Conservation (phyloP, 495 filamentous ascomycete genomes). For the Aspergillus nanangensis region DNA sequence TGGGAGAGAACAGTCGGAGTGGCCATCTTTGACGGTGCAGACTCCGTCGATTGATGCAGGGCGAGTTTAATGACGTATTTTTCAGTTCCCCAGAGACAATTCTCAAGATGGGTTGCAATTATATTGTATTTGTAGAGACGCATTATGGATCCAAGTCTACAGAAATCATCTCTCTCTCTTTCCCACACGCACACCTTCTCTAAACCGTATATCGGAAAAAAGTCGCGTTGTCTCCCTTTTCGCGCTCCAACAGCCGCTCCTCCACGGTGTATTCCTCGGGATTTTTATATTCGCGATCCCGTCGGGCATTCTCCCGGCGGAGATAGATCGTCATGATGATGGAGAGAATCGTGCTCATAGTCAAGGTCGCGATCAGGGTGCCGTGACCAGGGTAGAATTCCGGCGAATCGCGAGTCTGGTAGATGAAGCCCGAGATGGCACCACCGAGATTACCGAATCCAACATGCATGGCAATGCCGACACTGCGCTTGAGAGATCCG, state of each 20-base stretch:
- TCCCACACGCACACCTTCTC: background rate
- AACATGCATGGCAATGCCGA: constrained; percentile 11
- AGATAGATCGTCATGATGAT: constrained; percentile 11
- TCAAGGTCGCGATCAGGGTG: constrained; percentile 8
- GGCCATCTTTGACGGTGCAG: constrained; percentile 2
- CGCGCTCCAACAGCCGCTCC: constrained; percentile 6
- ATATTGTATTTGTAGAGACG: too few species aligned
- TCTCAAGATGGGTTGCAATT: too few species aligned
- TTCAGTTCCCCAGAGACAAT: too few species aligned
- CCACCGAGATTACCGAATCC: constrained; percentile 10
- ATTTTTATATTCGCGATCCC: constrained; percentile 8
- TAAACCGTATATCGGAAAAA: constrained; percentile 13
- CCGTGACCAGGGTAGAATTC: constrained; percentile 6
- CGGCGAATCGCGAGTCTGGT: constrained; percentile 4
- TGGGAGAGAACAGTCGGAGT: constrained; percentile 7
- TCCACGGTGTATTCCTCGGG: constrained; percentile 8
- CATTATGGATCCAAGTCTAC: too few species aligned
- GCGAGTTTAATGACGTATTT: too few species aligned
- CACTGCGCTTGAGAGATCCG: constrained; percentile 7
- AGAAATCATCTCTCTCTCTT: background rate
- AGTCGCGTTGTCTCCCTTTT: constrained; percentile 6
- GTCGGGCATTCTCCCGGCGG: constrained; percentile 6
- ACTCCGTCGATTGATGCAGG: background rate
- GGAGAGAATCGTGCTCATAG: constrained; percentile 10
- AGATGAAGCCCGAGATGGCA: constrained; percentile 8